These are phyloP conservation scores for Talaromyces pinophilus DNA, from an alignment of 2,329 filamentous ascomycete genomes.

Conservation along the genomic window DNA sequence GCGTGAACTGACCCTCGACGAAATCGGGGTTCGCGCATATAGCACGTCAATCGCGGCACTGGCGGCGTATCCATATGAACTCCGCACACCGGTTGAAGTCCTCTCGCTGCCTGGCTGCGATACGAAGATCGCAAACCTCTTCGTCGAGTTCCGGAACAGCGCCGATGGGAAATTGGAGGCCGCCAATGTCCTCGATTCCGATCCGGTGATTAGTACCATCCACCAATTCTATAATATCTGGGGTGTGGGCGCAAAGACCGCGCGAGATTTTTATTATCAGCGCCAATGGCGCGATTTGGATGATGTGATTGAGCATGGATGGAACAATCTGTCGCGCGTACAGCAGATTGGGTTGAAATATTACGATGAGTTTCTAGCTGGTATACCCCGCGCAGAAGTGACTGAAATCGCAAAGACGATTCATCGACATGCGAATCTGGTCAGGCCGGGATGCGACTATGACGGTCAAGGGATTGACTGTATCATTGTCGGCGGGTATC, in stretches of 20 bases:
- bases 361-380: constrained; percentile 77
- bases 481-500: constrained; percentile 76
- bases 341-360: constrained; percentile 95
- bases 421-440: constrained; percentile 64
- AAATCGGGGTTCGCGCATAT: constrained; percentile 81
- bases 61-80: constrained; percentile 71
- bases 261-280: constrained; percentile 75
- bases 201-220: constrained; percentile 66
- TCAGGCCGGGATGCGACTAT: constrained; percentile 53
- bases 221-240: constrained; percentile 79
- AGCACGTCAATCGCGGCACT: constrained; percentile 81
- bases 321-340: constrained; percentile 70
- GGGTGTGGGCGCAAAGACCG: constrained; percentile 84
- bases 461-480: constrained; percentile 53
- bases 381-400: constrained; percentile 73
- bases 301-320: constrained; percentile 81
- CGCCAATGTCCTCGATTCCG: constrained; percentile 62
- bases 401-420: constrained; percentile 67
- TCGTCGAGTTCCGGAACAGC: constrained; percentile 68
- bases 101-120: constrained; percentile 74
- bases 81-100: constrained; percentile 50
- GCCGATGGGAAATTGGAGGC: constrained; percentile 62
- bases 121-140: constrained; percentile 74
- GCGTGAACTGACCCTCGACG: constrained; percentile 70
- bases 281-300: constrained; percentile 80